Conservation (phyloP, 225 moss, liverwort and hornwort genomes). For the Straminergon stramineum region DNA sequence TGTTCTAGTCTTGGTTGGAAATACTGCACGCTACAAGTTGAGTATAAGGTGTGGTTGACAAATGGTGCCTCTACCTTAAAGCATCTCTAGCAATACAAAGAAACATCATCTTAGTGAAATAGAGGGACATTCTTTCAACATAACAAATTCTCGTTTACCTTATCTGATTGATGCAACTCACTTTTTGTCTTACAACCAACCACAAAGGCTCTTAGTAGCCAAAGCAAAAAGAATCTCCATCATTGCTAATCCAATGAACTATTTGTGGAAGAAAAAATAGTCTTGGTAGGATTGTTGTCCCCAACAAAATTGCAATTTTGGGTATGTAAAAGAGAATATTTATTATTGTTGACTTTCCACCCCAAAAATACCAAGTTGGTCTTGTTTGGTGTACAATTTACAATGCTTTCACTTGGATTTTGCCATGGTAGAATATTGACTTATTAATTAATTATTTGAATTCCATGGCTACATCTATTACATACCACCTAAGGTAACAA, state of each 20-base stretch:
- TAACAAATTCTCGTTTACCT: not conserved
- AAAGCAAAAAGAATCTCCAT: not conserved
- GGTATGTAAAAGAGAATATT: not conserved
- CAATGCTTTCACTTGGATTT: not conserved
- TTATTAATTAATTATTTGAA: no score
- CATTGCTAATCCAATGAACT: not conserved
- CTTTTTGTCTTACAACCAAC: not conserved
- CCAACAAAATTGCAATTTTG: accelerated
- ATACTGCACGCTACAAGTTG: no score
- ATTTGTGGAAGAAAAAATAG: not conserved
- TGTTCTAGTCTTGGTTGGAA: no score
- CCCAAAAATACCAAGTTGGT: accelerated
- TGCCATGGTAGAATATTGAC: not conserved
- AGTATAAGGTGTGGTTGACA: no score
- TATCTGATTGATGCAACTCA: not conserved
- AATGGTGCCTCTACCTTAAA: no score
- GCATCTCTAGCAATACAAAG: not conserved
- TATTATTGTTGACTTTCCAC: not conserved
- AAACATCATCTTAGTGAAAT: not conserved
- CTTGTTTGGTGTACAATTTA: not conserved
- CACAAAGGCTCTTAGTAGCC: not conserved
- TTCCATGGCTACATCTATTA: no score
- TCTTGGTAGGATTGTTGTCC: accelerated
- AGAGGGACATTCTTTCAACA: not conserved
- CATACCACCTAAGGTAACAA: accelerated